These are phyloP conservation scores for Stentor roeselii DNA, from an alignment of 73 alveolate genomes.

Conservation along the genomic window DNA sequence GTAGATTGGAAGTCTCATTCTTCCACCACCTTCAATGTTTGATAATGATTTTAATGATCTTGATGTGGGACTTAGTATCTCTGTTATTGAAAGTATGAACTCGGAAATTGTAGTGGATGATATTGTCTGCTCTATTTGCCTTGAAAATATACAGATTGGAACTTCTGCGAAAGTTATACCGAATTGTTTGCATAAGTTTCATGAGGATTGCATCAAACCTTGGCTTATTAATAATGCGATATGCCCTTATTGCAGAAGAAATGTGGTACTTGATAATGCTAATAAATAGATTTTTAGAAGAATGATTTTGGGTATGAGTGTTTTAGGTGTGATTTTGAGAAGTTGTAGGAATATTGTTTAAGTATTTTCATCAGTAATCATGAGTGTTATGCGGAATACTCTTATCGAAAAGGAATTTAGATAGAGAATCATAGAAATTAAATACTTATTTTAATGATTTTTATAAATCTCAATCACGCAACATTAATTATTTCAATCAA, in stretches of 20 bases:
- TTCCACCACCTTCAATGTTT: neutral
- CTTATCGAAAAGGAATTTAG: too few relatives aligned
- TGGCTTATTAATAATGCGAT: constrained; percentile 21
- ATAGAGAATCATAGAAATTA: too few relatives aligned
- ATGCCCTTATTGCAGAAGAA: constrained; percentile 28
- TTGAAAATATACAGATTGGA: neutral
- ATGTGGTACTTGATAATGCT: neutral
- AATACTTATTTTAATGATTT: too few relatives aligned
- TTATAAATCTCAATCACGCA: too few relatives aligned
- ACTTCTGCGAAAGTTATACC: neutral
- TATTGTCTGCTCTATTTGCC: constrained; percentile 21
- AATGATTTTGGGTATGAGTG: too few relatives aligned
- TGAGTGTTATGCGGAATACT: too few relatives aligned
- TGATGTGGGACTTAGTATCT: neutral
- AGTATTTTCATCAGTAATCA: too few relatives aligned
- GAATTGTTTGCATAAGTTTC: constrained; percentile 25
- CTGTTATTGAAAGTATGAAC: neutral
- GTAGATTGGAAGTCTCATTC: neutral
- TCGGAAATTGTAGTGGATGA: neutral
- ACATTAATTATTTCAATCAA: too few relatives aligned
- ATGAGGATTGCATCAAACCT: neutral
- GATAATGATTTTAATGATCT: neutral
- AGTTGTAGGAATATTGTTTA: too few relatives aligned
- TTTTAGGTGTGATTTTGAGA: too few relatives aligned
- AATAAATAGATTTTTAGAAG: too few relatives aligned